Conservation (phyloP, 2,329 filamentous ascomycete genomes). For the Zymoseptoria passerinii region DNA sequence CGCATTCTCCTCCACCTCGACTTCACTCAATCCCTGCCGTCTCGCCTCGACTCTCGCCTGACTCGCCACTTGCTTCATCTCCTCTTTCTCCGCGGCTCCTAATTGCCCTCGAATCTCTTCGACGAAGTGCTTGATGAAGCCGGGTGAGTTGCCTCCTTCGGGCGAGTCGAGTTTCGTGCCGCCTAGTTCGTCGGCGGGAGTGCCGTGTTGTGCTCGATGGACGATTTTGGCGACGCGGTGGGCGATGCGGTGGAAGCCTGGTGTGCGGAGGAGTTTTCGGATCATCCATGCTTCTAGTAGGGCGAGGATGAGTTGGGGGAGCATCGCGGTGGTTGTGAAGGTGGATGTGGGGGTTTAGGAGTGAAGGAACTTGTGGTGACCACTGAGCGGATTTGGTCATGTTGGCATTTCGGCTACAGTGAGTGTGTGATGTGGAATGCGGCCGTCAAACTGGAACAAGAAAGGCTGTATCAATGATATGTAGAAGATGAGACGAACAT, state of each 20-base stretch:
- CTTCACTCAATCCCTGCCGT: conserved; percentile 8
- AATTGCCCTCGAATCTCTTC: conserved; percentile 41
- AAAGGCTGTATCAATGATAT: too few relatives aligned
- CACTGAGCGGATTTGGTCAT: neutral
- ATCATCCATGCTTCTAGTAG: conserved; percentile 33
- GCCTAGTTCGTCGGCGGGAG: conserved; percentile 43
- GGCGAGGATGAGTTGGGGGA: conserved; percentile 12
- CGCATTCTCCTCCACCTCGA: conserved; percentile 11
- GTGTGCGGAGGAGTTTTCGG: conserved; percentile 44
- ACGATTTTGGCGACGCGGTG: conserved; percentile 43
- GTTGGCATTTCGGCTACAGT: neutral
- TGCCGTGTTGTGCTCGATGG: conserved; percentile 38
- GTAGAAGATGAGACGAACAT: neutral
- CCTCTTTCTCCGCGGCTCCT: conserved; percentile 18
- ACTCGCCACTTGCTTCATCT: conserved; percentile 1
- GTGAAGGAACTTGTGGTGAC: neutral
- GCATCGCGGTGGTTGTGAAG: neutral
- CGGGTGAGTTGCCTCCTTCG: conserved; percentile 30
- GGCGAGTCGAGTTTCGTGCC: conserved; percentile 34
- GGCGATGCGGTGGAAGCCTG: conserved; percentile 47
- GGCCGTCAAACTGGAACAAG: too few relatives aligned
- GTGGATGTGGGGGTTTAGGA: conserved; percentile 1
- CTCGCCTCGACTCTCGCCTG: conserved; percentile 4
- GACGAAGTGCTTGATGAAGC: conserved; percentile 43
- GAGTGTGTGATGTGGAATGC: neutral